Evolutionary conservation across 768 basidiomycete species (phyloP), one percentile per base, ranked within the genome.

Genomic region (Botryobasidium botryosum): DNA sequence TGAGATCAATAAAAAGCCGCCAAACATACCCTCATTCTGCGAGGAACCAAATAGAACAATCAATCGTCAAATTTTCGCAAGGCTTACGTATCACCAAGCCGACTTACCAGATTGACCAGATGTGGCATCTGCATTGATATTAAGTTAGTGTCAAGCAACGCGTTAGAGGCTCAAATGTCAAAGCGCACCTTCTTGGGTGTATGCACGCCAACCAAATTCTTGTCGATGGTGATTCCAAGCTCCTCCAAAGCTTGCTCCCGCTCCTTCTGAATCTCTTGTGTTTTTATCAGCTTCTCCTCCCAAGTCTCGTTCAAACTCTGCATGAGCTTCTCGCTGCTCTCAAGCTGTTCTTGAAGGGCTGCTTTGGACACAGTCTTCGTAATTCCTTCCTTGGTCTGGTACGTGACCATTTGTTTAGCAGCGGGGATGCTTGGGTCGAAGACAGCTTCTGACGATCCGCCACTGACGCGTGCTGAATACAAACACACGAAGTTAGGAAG

Each of bases 231-330:
- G 62, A 99, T 97, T 28, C 94, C 94, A 50, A 99, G 66, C 63
- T 94, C 92, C 63, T 99, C 94, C 39, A 99, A 63, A 7, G 94
- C 94, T 68, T 88, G 82, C 68, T 99, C 94, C 50, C 94, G 75
- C 63, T 97, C 91, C 57, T 82, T 84, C 67, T 96, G 91, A 25
- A 97, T 84, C 61, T 86, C 81, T 58, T 88, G 81, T 17, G 92
- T 96, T 58, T 86, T 73, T 55, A 66, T 64, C 69, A 96, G 65
- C 67, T 92, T 91, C 63, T 96, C 68, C 62, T 99, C 90, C 91
- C 90, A 96, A 5, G 87, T 94, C 65, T 92, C 81, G 56, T 91
- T 91, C 56, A 91, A 62, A 55, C 78, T 71, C 61, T 90, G 72
- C 86, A 96, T 90, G 44, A 94, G 64, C 64, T 90, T 92, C 66